Conservation (phyloP, 2,329 filamentous ascomycete genomes). For the Monilinia laxa region DNA sequence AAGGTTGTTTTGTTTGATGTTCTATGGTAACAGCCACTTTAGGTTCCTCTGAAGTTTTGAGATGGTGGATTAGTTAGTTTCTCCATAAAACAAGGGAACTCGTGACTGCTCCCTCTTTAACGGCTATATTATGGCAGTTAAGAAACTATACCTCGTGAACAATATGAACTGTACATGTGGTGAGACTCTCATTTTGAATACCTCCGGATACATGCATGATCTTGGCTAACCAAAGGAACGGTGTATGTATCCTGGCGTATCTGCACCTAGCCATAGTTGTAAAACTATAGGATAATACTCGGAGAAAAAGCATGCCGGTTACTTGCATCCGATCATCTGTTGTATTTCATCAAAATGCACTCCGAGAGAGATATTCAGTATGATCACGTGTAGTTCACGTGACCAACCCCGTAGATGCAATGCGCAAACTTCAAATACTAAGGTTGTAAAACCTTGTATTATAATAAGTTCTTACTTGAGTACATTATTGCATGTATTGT, state of each 20-base stretch:
- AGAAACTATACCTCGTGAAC: slow-evolving; percentile 11
- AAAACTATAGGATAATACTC: slow-evolving; percentile 20
- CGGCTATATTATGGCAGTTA: slow-evolving; percentile 17
- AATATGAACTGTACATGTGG: slow-evolving; percentile 5
- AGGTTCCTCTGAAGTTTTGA: slow-evolving; percentile 21
- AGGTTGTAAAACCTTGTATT: not conserved
- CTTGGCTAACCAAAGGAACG: slow-evolving; percentile 23
- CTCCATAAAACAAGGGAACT: slow-evolving; percentile 15
- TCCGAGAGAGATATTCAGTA: not conserved
- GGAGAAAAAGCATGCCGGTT: slow-evolving; percentile 15
- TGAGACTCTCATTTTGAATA: slow-evolving; percentile 20
- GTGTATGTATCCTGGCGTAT: slow-evolving; percentile 21
- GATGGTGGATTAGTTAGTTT: slow-evolving; percentile 15
- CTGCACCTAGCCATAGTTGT: slow-evolving; percentile 23
- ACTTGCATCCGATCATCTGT: slow-evolving; percentile 17
- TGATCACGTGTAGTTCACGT: not conserved
- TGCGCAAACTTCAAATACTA: not conserved
- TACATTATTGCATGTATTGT: not conserved
- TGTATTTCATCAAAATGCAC: slow-evolving; percentile 2
- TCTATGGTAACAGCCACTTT: slow-evolving; percentile 12
- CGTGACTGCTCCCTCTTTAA: slow-evolving; percentile 15
- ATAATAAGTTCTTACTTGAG: not conserved
- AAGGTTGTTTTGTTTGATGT: slow-evolving; percentile 16
- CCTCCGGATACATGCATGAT: slow-evolving; percentile 24
- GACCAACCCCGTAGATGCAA: not conserved